Evolutionary conservation across 176 grass and related monocot species (phyloP).

Genomic region (Phoenix dactylifera): DNA sequence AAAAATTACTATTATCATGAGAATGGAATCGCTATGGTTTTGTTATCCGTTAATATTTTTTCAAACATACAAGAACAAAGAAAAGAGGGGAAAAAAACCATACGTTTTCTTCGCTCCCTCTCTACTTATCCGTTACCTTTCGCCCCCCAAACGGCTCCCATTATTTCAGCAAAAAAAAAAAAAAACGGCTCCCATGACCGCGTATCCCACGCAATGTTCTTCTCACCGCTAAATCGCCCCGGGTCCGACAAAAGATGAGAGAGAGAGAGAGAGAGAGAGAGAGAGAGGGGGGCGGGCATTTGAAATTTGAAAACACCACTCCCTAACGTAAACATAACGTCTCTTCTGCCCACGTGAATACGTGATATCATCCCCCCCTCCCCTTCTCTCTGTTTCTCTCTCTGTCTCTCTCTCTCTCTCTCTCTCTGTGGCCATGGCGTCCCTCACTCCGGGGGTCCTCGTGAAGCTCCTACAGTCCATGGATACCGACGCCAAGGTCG

Average conservation of each 20-base stretch:
- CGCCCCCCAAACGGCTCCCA: not conserved
- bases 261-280: too few relatives aligned
- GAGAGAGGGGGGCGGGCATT: constrained; percentile 7
- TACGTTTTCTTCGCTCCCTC: too few relatives aligned
- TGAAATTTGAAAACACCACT: constrained; percentile 27
- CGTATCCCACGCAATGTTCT: not conserved
- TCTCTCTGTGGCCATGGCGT: constrained; percentile 38
- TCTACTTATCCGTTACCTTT: not conserved
- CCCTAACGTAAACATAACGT: not conserved
- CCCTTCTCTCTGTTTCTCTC: not conserved
- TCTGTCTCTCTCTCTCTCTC: not conserved
- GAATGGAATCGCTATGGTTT: too few relatives aligned
- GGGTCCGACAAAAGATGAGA: not conserved
- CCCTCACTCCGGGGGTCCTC: constrained; percentile 56
- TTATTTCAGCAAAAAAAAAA: too few relatives aligned
- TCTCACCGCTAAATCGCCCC: not conserved
- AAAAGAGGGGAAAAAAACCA: too few relatives aligned
- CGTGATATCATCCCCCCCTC: not conserved
- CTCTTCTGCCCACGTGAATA: too few relatives aligned
- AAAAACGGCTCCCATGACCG: not conserved
- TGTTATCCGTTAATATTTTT: too few relatives aligned
- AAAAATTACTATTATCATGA: too few relatives aligned
- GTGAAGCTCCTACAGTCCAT: constrained; percentile 71
- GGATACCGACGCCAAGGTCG: constrained; percentile 54
- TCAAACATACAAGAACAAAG: too few relatives aligned